Conservation (phyloP, 2,329 filamentous ascomycete genomes). For the Bipolaris bicolor region DNA sequence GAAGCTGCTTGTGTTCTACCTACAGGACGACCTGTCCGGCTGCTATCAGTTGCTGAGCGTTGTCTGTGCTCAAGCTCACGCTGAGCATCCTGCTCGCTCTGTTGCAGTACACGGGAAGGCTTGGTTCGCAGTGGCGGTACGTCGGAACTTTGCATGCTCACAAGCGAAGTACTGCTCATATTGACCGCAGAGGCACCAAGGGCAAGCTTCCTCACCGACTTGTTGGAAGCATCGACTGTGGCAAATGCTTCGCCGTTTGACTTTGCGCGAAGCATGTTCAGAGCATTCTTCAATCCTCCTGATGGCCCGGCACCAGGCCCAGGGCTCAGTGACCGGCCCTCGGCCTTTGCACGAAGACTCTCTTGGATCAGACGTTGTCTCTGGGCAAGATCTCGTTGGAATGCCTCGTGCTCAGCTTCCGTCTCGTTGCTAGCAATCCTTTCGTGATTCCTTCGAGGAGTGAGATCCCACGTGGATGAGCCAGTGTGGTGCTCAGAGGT, state of each 20-base stretch:
- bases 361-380: conserved; percentile 75
- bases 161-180: conserved; percentile 46
- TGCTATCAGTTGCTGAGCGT: conserved; percentile 46
- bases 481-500: conserved; percentile 20
- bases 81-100: conserved; percentile 45
- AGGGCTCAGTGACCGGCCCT: conserved; percentile 54
- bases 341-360: conserved; percentile 70
- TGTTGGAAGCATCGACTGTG: conserved; percentile 58
- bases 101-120: conserved; percentile 39
- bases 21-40: conserved; percentile 33
- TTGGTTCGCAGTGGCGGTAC: conserved; percentile 36
- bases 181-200: conserved; percentile 54
- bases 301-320: conserved; percentile 41
- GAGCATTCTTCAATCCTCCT: conserved; percentile 59
- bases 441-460: conserved; percentile 55
- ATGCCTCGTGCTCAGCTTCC: conserved; percentile 69
- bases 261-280: conserved; percentile 70
- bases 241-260: conserved; percentile 71
- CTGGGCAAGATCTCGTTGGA: conserved; percentile 73
- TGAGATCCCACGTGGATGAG: conserved; percentile 55
- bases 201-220: conserved; percentile 67
- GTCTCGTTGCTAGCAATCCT: conserved; percentile 59
- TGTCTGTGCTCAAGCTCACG: conserved; percentile 41
- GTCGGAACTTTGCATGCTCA: conserved; percentile 31
- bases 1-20: conserved; percentile 50